Percentiles rank a stretch among this genome's conserved stretches.
Conservation (phyloP, 208 protist species). For the Strigomonas oncopelti region DNA sequence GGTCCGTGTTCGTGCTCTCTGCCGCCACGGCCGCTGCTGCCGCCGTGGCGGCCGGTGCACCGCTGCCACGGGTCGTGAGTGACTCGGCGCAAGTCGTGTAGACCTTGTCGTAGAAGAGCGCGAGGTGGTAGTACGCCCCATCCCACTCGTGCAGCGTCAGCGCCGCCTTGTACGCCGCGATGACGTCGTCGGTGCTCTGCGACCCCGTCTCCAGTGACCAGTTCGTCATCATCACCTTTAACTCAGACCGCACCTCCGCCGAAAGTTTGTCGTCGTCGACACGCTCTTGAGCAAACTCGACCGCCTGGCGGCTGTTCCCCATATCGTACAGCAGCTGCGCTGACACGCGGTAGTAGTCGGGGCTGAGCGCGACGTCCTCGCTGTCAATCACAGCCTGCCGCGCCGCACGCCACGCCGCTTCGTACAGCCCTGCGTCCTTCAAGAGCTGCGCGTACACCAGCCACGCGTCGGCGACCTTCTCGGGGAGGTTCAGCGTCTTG, state of each 20-base stretch:
- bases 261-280: constrained; percentile 27
- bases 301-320: constrained; percentile 64
- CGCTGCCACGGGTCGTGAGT: background rate
- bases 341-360: constrained; percentile 66
- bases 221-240: constrained; percentile 70
- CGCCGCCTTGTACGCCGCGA: constrained; percentile 70
- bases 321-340: constrained; percentile 87
- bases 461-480: constrained; percentile 73
- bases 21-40: background rate
- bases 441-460: constrained; percentile 79
- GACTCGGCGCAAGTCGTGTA: constrained; percentile 3
- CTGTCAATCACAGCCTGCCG: constrained; percentile 41
- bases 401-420: constrained; percentile 71
- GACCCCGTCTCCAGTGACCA: constrained; percentile 78
- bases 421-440: constrained; percentile 64
- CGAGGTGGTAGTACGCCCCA: constrained; percentile 88
- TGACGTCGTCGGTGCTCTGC: constrained; percentile 74
- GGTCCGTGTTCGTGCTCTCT: background rate
- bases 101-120: constrained; percentile 89
- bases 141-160: constrained; percentile 74
- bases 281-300: constrained; percentile 71
- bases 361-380: background rate
- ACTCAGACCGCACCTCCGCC: constrained; percentile 39
- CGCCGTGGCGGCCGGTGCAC: background rate
- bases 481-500: constrained; percentile 41